Evolutionary conservation across 495 filamentous ascomycete genomes (phyloP).

Genomic region (Schizothecium vesticola): DNA sequence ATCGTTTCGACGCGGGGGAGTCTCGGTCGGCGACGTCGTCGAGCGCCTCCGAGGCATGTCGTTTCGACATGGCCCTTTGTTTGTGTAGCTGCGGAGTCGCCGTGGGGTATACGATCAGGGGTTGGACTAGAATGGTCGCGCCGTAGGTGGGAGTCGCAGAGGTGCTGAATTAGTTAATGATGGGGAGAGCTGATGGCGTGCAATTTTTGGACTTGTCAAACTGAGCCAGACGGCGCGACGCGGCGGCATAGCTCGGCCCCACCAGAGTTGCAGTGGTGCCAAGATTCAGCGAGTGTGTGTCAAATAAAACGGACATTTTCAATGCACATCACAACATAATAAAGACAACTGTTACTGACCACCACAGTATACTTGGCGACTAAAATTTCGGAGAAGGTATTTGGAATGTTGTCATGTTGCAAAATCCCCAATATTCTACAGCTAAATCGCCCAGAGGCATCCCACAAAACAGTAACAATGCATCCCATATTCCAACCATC

Average conservation of each 20-base stretch:
- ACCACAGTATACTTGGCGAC: not conserved
- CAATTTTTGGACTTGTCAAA: not conserved
- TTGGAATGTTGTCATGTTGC: not conserved
- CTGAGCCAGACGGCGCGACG: not conserved
- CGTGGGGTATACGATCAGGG: not conserved
- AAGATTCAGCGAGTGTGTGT: not conserved
- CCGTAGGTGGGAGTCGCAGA: not conserved
- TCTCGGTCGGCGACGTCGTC: conserved; percentile 53
- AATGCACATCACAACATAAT: not conserved
- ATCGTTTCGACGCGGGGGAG: conserved; percentile 74
- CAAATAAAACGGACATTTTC: not conserved
- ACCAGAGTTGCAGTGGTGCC: not conserved
- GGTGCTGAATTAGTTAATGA: not conserved
- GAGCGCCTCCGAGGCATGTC: conserved; percentile 70
- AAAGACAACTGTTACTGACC: not conserved
- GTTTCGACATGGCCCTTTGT: conserved; percentile 45
- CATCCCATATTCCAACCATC: not conserved
- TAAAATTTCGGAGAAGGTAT: not conserved
- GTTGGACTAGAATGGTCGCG: not conserved
- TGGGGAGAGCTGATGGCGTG: not conserved
- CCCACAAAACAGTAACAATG: not conserved
- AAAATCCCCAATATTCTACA: not conserved
- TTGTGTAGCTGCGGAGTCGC: not conserved
- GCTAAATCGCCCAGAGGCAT: not conserved
- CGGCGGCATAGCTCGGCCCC: not conserved